phyloP scores from a whole-genome alignment of 2,329 filamentous ascomycete genomes.

The Aspergillus hiratsukae region DNA sequence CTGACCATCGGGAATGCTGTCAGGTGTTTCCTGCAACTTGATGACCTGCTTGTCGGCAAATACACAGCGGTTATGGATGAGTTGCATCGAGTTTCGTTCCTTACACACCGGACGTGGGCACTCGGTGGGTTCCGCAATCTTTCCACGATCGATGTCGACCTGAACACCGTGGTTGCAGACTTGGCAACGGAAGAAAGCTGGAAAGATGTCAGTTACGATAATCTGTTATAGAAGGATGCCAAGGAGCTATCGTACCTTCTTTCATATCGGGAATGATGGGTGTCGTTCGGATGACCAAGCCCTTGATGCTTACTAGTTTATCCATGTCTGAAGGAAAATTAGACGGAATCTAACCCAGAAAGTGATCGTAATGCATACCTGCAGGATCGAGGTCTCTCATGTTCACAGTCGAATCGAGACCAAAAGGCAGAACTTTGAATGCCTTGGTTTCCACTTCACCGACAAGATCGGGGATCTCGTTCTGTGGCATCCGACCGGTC shows the following conservation, averaged over 20 bases:
- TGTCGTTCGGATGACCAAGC: constrained; percentile 90
- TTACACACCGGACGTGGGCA: constrained; percentile 80
- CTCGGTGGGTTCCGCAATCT: constrained; percentile 88
- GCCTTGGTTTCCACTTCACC: constrained; percentile 73
- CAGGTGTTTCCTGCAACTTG: constrained; percentile 95
- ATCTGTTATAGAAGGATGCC: neutral
- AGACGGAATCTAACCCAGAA: neutral
- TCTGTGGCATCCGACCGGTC: constrained; percentile 24
- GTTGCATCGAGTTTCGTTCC: constrained; percentile 93
- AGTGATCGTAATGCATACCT: constrained; percentile 43
- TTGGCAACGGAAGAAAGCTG: constrained; percentile 91
- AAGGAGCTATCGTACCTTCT: constrained; percentile 51
- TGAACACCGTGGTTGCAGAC: constrained; percentile 87
- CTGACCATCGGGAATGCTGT: constrained; percentile 89
- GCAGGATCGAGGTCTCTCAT: constrained; percentile 90
- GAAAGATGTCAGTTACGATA: neutral
- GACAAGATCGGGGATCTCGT: constrained; percentile 62
- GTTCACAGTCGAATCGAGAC: constrained; percentile 80
- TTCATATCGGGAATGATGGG: constrained; percentile 99
- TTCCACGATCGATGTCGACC: constrained; percentile 89
- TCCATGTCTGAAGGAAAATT: constrained; percentile 67
- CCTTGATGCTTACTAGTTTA: constrained; percentile 90
- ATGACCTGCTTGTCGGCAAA: constrained; percentile 99
- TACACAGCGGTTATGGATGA: constrained; percentile 89
- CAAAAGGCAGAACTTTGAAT: constrained; percentile 86